Base-by-base conservation (phyloP, 768 basidiomycete species). In the Tricholoma furcatifolium region DNA sequence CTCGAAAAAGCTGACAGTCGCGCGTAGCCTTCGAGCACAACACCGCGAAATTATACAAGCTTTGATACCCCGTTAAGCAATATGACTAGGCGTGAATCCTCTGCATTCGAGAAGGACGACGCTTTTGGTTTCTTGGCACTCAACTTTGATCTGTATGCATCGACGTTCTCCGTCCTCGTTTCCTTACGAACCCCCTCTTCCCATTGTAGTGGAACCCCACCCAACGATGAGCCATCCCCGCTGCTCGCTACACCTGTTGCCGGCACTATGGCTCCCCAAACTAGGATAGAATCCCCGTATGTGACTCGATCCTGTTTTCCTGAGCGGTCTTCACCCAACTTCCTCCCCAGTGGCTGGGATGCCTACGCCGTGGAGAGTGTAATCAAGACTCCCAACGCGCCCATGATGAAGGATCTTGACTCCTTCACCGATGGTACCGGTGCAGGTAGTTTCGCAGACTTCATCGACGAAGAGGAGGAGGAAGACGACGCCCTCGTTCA, bases 371-470 rank as follows among this genome's bases (percentile, higher is more conserved):
- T 51, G 12, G 20, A 34, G 27, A 51, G 47, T 27, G 32, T 41
- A 39, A 61, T 72, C 48, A 57, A 64, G 50, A 60, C 68, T 32
- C 75, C 78, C 15, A 70, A 65, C 3, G 78, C 82, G 24, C 82
- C 81, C 9, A 61, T 72, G 53, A 60, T 84, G 60, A 82, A 78
- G 65, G 82, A 84, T 61, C 62, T 75, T 30, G 81, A 83, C 55
- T 77, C 79, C 49, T 84, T 84, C 69, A 81, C 80, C n/a, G 81
- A 82, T 43, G 81, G 81, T 30, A 80, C 78, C 8, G 74, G 72
- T 14, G 65, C 68, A 51, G 81, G 81, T 41, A 79, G 78, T 55
- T 82, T 81, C 65, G 53, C 40, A 15, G 78, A 79, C 56, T 77
- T 73, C 47, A 61, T 74, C 36, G 65, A 74, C 50, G 64, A 66